A percentile compares a stretch with the other conserved stretches of the same genome.
Conservation (phyloP, 1,284 basidiomycete genomes). For the Ceratobasidium theobromae region DNA sequence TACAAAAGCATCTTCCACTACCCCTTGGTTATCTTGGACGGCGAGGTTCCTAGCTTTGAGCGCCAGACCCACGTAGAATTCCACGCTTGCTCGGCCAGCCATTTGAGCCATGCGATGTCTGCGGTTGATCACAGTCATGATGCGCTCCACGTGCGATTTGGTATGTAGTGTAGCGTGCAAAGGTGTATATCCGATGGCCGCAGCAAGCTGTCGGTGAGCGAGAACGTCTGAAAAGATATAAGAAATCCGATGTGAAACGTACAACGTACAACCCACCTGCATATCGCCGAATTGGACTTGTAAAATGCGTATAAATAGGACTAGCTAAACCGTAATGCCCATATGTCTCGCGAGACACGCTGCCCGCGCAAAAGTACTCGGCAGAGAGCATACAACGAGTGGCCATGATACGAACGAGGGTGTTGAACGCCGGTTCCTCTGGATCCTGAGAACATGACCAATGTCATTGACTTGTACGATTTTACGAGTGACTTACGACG, state of each 20-base stretch:
- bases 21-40: conserved; percentile 38
- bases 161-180: conserved; percentile 88
- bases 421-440: conserved; percentile 87
- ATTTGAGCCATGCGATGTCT: conserved; percentile 96
- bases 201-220: conserved; percentile 90
- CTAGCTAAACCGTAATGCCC: conserved; percentile 96
- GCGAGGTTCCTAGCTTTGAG: conserved; percentile 65
- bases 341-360: conserved; percentile 89
- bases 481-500: conserved; percentile 55
- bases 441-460: conserved; percentile 70
- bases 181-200: conserved; percentile 82
- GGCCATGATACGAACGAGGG: conserved; percentile 97
- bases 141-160: conserved; percentile 84
- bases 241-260: conserved; percentile 52
- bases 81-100: conserved; percentile 92
- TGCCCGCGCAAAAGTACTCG: conserved; percentile 97
- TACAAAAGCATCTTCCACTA: conserved; percentile 88
- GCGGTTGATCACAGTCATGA: conserved; percentile 86
- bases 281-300: conserved; percentile 90
- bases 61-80: conserved; percentile 95
- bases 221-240: conserved; percentile 69
- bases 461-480: not conserved
- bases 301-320: conserved; percentile 98
- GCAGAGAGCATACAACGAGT: conserved; percentile 98
- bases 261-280: conserved; percentile 69